Conservation (phyloP, 2,329 filamentous ascomycete genomes). For the Paecilomyces formosus region DNA sequence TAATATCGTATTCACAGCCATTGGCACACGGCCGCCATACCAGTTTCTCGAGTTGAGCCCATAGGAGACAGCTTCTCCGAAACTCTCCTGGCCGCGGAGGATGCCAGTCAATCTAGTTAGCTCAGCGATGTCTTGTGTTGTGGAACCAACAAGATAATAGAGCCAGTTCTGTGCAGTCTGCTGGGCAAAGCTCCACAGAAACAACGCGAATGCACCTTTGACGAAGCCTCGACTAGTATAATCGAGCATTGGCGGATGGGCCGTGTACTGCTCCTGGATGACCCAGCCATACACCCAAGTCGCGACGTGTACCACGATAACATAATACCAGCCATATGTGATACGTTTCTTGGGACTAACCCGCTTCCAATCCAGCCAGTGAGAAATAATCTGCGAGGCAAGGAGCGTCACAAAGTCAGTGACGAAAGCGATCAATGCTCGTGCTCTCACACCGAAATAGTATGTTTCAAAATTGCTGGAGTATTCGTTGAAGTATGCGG, state of each 20-base stretch:
- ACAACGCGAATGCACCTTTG: constrained; percentile 42
- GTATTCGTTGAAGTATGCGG: constrained; percentile 40
- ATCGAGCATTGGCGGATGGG: constrained; percentile 32
- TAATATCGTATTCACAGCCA: constrained; percentile 33
- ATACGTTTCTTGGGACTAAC: constrained; percentile 36
- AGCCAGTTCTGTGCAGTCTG: constrained; percentile 51
- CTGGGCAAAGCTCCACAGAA: constrained; percentile 44
- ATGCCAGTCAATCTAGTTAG: constrained; percentile 34
- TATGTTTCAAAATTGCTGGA: constrained; percentile 43
- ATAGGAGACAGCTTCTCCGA: constrained; percentile 37
- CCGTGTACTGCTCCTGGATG: constrained; percentile 45
- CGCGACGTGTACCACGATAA: constrained; percentile 38
- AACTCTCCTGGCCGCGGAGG: constrained; percentile 39
- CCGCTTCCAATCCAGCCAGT: constrained; percentile 37
- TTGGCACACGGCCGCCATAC: constrained; percentile 34
- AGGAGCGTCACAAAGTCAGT: constrained; percentile 35
- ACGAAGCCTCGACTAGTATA: constrained; percentile 38
- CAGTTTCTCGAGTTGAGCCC: constrained; percentile 38
- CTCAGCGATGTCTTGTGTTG: constrained; percentile 51
- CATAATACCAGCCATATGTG: constrained; percentile 39
- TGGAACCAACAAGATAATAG: constrained; percentile 49
- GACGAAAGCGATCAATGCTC: constrained; percentile 42
- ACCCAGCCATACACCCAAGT: constrained; percentile 50
- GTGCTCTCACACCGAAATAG: constrained; percentile 41
- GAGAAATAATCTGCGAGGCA: constrained; percentile 39